These are phyloP conservation scores for Aspergillus neoniger DNA, from an alignment of 2,329 filamentous ascomycete genomes.

Conservation along the genomic window DNA sequence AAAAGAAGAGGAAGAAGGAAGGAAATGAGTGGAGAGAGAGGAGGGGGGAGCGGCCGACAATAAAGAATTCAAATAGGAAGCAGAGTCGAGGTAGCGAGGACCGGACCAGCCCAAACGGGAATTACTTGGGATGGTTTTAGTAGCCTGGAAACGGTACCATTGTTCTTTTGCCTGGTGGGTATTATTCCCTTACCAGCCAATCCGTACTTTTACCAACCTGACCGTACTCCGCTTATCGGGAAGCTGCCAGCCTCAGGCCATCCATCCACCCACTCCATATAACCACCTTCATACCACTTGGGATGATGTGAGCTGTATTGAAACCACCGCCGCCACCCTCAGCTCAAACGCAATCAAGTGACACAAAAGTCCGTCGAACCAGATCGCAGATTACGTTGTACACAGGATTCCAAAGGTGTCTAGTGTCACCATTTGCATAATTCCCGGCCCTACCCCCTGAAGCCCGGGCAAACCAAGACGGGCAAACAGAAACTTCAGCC, in stretches of 20 bases:
- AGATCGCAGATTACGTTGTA: background rate
- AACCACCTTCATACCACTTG: background rate
- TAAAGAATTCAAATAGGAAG: constrained; percentile 13
- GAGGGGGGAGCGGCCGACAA: constrained; percentile 5
- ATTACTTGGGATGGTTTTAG: background rate
- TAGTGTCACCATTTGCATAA: background rate
- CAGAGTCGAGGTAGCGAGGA: background rate
- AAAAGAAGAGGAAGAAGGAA: background rate
- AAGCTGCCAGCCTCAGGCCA: background rate
- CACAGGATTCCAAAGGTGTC: background rate
- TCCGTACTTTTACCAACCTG: background rate
- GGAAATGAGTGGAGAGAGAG: constrained; percentile 6
- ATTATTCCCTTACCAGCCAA: background rate
- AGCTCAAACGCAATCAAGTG: background rate
- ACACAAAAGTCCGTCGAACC: background rate
- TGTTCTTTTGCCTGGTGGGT: background rate
- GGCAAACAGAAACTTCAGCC: background rate
- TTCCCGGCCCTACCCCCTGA: background rate
- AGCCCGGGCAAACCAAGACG: background rate
- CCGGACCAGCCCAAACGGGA: background rate
- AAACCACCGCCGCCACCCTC: background rate
- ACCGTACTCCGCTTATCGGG: constrained; percentile 7
- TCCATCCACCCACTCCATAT: background rate
- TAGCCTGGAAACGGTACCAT: background rate
- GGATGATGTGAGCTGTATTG: background rate